A percentile compares a stretch with the other conserved stretches of the same genome.
Evolutionary conservation across 2,329 filamentous ascomycete genomes (phyloP).

Genomic region (Dactylellina sp.): DNA sequence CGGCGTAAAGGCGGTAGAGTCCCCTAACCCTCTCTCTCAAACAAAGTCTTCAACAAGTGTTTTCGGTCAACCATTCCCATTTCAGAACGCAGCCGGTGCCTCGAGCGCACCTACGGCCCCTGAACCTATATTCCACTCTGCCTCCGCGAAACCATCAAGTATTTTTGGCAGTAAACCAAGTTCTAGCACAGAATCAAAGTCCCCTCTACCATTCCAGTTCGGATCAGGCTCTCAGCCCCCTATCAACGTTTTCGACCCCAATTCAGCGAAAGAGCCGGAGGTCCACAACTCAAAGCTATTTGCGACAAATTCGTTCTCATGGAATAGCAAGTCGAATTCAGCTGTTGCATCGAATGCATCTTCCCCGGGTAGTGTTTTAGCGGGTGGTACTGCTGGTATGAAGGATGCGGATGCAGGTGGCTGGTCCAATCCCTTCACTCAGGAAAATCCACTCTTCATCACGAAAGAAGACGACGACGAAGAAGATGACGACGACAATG

Average conservation of each 20-base stretch:
- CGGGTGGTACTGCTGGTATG: slow-evolving; percentile 47
- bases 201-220: slow-evolving; percentile 24
- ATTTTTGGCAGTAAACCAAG: slow-evolving; percentile 27
- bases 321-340: slow-evolving; percentile 49
- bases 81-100: neutral
- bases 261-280: slow-evolving; percentile 20
- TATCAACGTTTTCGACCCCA: slow-evolving; percentile 33
- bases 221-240: slow-evolving; percentile 25
- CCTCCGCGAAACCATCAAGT: slow-evolving; percentile 22
- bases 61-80: slow-evolving; percentile 9
- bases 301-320: slow-evolving; percentile 23
- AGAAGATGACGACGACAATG: slow-evolving; percentile 48
- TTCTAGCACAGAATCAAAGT: slow-evolving; percentile 14
- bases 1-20: too few relatives aligned
- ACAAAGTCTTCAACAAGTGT: slow-evolving; percentile 23
- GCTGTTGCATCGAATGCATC: slow-evolving; percentile 54
- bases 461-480: slow-evolving; percentile 57
- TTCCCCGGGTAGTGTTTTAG: slow-evolving; percentile 46
- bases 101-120: neutral
- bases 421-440: slow-evolving; percentile 52
- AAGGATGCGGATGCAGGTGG: slow-evolving; percentile 36
- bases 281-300: slow-evolving; percentile 10
- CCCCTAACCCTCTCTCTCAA: slow-evolving; percentile 20
- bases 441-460: slow-evolving; percentile 52
- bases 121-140: slow-evolving; percentile 11